Conservation (phyloP, 352 stramenopile genomes). For the Pythium rishiriense region DNA sequence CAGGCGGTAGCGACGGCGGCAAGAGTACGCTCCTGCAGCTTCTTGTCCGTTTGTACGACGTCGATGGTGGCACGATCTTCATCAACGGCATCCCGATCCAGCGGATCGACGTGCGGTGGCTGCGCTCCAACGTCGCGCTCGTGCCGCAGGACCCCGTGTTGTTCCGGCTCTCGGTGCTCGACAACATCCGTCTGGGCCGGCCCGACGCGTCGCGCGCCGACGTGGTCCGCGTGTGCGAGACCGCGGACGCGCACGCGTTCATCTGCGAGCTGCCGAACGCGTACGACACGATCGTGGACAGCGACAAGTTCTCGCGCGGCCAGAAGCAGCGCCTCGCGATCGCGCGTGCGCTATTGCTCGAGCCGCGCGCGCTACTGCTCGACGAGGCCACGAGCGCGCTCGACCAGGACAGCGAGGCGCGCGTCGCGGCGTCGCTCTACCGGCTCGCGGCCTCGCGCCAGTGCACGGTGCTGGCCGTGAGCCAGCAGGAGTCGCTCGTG, state of each 20-base stretch:
- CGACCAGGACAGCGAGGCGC: conserved; percentile 30
- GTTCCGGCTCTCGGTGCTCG: conserved; percentile 33
- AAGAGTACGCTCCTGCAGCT: conserved; percentile 78
- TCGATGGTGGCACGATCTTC: conserved; percentile 36
- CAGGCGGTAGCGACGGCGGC: conserved; percentile 75
- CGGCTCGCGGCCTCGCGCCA: background rate
- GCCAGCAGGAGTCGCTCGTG: conserved; percentile 5
- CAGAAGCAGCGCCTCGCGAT: conserved; percentile 81
- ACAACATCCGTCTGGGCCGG: conserved; percentile 59
- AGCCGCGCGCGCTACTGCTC: conserved; percentile 72
- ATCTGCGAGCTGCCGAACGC: conserved; percentile 65
- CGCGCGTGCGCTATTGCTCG: conserved; percentile 68
- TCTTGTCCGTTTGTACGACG: conserved; percentile 72
- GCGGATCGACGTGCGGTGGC: conserved; percentile 43
- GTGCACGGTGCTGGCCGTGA: conserved; percentile 17
- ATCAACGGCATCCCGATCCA: conserved; percentile 63
- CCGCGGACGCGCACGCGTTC: conserved; percentile 88
- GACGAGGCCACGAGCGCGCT: conserved; percentile 80
- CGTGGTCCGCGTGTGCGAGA: conserved; percentile 67
- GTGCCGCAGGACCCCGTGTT: conserved; percentile 79
- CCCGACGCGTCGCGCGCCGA: conserved; percentile 46
- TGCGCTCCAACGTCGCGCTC: conserved; percentile 41
- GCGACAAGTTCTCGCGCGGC: conserved; percentile 66
- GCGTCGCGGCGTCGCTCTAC: conserved; percentile 6
- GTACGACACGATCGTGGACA: conserved; percentile 70